Base-by-base conservation (phyloP, 495 filamentous ascomycete genomes). In the Talaromyces liani region DNA sequence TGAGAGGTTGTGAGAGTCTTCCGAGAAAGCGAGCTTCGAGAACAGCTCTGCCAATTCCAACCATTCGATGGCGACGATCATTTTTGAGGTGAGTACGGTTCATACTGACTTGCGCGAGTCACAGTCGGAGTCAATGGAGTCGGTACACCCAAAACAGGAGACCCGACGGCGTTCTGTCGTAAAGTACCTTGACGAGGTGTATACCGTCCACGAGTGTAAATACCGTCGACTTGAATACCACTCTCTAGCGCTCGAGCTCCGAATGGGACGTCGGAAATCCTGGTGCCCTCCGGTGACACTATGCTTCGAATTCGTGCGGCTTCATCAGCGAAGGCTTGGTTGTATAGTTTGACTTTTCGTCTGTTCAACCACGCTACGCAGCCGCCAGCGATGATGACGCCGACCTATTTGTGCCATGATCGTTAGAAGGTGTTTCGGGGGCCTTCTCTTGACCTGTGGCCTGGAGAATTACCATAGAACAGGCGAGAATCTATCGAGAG, bases 201-300 rank as follows among this genome's bases (percentile, higher is more conserved):
- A 36, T 81, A 85, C 12, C 81, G 79, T 33, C 83, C 77, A 14
- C 91, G 93, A 25, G 92, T 88, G 86, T 91, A 96, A 58, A 97
- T 92, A 6, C 92, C 94, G 65, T 95, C 90, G 12, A 95, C 84
- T 68, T 91, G 85, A 24, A 96, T 80, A 12, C 92, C 93, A 65
- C 84, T 90, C 70, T 98, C 89, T 31, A 98, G 82, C 16, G 93
- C 93, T 68, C 89, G 86, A 33, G 96, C 86, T 25, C 94, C 94
- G 68, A 97, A 98, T 3, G 91, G 93, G 55, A 96, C 83, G 14
- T 91, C 86, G 61, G 85, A 80, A 25, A 68, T 68, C 70, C 72
- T 71, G 12, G 36, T 71, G 77, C 68, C 74, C 75, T 68, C 68
- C 58, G 62, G 73, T 66, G 18, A 16, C 14, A 65, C 67, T 53